Conservation (phyloP, 306 rosid species). For the Canavalia ensiformis region DNA sequence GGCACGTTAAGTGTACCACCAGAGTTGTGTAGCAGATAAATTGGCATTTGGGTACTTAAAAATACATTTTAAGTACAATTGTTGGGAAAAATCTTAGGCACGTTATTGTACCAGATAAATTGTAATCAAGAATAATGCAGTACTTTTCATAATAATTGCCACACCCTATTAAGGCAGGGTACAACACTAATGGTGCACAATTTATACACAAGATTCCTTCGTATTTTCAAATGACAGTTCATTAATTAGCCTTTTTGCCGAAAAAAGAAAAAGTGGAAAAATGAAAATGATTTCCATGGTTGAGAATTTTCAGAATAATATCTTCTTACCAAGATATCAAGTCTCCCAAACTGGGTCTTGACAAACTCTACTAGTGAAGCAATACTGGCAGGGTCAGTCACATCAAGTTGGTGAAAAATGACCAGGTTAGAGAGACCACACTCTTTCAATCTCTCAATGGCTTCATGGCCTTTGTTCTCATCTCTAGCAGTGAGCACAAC, state of each 20-base stretch:
- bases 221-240: neutral
- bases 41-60: neutral
- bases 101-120: neutral
- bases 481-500: conserved; percentile 54
- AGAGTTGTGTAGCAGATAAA: neutral
- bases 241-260: neutral
- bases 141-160: neutral
- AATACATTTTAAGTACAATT: neutral
- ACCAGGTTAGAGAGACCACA: conserved; percentile 46
- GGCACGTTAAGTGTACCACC: neutral
- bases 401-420: conserved; percentile 49
- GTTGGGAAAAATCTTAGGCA: neutral
- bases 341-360: conserved; percentile 44
- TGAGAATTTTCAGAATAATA: neutral
- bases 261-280: neutral
- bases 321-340: conserved; percentile 57
- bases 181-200: neutral
- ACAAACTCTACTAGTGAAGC: conserved; percentile 48
- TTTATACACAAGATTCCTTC: neutral
- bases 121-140: neutral
- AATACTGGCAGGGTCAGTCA: conserved; percentile 47
- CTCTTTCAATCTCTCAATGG: conserved; percentile 42
- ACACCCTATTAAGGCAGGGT: neutral
- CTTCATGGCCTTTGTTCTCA: conserved; percentile 47
- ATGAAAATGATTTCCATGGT: neutral